These are phyloP conservation scores for Cryptosporidium bovis DNA, from an alignment of 169 alveolate genomes.

Conservation along the genomic window DNA sequence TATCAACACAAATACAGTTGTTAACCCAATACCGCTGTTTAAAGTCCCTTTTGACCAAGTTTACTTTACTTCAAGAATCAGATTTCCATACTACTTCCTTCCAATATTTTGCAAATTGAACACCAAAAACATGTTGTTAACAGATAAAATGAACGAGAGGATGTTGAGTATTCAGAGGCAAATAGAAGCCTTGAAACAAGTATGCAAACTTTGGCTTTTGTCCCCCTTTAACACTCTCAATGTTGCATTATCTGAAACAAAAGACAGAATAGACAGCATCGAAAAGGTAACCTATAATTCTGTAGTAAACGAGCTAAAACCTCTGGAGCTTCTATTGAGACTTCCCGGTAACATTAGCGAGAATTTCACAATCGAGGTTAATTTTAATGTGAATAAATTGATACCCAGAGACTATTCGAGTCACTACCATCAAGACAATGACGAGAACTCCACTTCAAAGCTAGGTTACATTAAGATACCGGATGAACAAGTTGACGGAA, in stretches of 20 bases:
- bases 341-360: constrained; percentile 16
- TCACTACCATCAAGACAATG: too few species aligned
- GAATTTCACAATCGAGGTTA: neutral
- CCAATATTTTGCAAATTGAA: constrained; percentile 22
- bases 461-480: too few species aligned
- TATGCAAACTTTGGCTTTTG: constrained; percentile 30
- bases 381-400: neutral
- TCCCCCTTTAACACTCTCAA: constrained; percentile 38
- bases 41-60: constrained; percentile 33
- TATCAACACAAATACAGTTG: constrained; percentile 12
- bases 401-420: too few species aligned
- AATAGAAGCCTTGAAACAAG: neutral
- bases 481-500: too few species aligned
- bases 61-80: constrained; percentile 6
- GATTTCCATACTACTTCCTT: constrained; percentile 19
- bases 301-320: constrained; percentile 26
- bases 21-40: constrained; percentile 40
- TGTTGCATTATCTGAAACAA: constrained; percentile 6
- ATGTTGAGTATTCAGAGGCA: neutral
- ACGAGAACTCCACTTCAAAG: too few species aligned
- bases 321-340: constrained; percentile 23
- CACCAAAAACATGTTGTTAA: constrained; percentile 4
- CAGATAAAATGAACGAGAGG: neutral
- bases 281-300: constrained; percentile 13
- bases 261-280: constrained; percentile 11